Conservation (phyloP, 2,329 filamentous ascomycete genomes). For the Claviceps sp. region DNA sequence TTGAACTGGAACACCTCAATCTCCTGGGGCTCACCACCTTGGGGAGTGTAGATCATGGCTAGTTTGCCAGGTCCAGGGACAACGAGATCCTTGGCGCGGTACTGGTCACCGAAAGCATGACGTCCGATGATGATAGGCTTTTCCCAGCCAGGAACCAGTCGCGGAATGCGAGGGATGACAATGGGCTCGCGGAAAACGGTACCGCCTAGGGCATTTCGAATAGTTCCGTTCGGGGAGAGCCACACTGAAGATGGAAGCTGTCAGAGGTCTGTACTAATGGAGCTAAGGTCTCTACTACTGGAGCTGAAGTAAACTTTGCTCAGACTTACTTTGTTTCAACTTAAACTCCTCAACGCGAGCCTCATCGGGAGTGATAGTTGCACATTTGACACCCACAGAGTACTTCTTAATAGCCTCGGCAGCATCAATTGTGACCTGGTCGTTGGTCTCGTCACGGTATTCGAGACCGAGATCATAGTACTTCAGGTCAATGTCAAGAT, state of each 20-base stretch:
- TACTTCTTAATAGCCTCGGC: constrained; percentile 99
- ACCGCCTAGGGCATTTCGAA: constrained; percentile 64
- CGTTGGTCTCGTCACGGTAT: constrained; percentile 91
- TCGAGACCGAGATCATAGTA: constrained; percentile 91
- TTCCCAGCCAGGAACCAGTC: constrained; percentile 93
- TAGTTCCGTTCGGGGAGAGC: constrained; percentile 92
- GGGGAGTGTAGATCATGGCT: constrained; percentile 88
- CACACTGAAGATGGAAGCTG: constrained; percentile 55
- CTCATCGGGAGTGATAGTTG: constrained; percentile 97
- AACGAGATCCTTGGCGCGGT: constrained; percentile 87
- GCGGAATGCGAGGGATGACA: constrained; percentile 83
- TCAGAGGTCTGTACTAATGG: neutral
- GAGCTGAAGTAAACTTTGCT: neutral
- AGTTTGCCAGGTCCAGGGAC: constrained; percentile 74
- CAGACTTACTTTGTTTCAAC: constrained; percentile 77
- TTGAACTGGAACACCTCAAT: constrained; percentile 88
- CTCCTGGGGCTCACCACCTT: constrained; percentile 65
- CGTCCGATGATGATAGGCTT: constrained; percentile 98
- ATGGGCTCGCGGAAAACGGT: constrained; percentile 99
- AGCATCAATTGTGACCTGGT: constrained; percentile 88
- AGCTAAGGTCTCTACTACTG: neutral
- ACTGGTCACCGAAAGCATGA: constrained; percentile 97
- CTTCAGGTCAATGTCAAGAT: constrained; percentile 95
- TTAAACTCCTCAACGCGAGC: constrained; percentile 94
- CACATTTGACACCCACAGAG: constrained; percentile 96